Evolutionary conservation across 768 basidiomycete species (phyloP).

Genomic region (Artomyces pyxidatus): DNA sequence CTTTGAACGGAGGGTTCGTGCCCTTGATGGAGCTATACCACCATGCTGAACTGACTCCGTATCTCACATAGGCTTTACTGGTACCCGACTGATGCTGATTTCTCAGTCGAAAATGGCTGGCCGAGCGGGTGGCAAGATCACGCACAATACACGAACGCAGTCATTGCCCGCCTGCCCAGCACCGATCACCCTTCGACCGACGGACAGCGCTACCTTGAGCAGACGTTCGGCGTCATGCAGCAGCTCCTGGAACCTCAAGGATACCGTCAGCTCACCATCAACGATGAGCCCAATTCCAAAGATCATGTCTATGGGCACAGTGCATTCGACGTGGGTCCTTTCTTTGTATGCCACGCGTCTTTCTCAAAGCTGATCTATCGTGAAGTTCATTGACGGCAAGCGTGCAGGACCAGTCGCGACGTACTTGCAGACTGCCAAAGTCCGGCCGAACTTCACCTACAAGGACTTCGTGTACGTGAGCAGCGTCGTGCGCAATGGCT

Average conservation of each 20-base stretch:
- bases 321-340: constrained; percentile 25
- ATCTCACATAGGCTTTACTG: constrained; percentile 47
- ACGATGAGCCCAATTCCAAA: constrained; percentile 46
- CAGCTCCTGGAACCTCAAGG: constrained; percentile 41
- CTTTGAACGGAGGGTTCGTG: constrained; percentile 55
- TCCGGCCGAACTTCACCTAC: constrained; percentile 44
- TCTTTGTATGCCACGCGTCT: neutral
- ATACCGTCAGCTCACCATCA: constrained; percentile 46
- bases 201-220: constrained; percentile 47
- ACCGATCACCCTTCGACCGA: constrained; percentile 55
- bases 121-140: constrained; percentile 48
- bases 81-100: constrained; percentile 43
- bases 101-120: constrained; percentile 44
- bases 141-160: constrained; percentile 37
- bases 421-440: constrained; percentile 49
- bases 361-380: neutral
- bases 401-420: constrained; percentile 50
- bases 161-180: constrained; percentile 46
- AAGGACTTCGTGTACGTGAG: constrained; percentile 39
- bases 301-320: constrained; percentile 55
- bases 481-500: constrained; percentile 48
- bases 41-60: no score
- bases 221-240: constrained; percentile 35
- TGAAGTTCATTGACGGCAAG: constrained; percentile 26
- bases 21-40: neutral